Percentiles rank a stretch among this genome's conserved stretches.
phyloP scores from a whole-genome alignment of 805 yeast genomes.

The Alloascoidea hylecoeti region DNA sequence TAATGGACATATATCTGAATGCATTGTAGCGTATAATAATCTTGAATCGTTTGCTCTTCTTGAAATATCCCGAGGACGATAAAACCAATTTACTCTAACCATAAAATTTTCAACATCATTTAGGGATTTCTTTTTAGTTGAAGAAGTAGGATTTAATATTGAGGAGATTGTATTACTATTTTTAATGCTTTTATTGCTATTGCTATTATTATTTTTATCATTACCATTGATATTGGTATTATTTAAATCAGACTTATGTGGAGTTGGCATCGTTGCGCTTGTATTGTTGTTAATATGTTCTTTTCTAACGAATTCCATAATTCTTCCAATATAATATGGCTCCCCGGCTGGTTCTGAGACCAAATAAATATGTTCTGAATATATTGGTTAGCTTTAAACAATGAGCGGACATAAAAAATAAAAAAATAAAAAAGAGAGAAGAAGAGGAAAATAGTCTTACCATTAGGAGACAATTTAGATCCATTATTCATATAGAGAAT shows the following conservation, averaged over 20 bases:
- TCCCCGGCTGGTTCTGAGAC: conserved; percentile 89
- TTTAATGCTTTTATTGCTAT: too few relatives aligned
- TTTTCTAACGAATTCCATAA: conserved; percentile 53
- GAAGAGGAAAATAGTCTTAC: conserved; percentile 8
- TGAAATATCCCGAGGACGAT: conserved; percentile 76
- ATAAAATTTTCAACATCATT: conserved; percentile 35
- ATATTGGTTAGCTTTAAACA: too few relatives aligned
- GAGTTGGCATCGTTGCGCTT: background rate
- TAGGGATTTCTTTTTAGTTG: too few relatives aligned
- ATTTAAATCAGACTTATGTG: background rate
- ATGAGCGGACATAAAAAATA: conserved; percentile 2
- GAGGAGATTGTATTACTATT: too few relatives aligned
- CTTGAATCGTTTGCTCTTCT: conserved; percentile 58
- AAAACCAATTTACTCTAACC: conserved; percentile 81
- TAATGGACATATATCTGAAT: conserved; percentile 71
- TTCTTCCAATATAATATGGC: conserved; percentile 80
- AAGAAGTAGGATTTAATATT: too few relatives aligned
- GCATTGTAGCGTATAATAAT: conserved; percentile 70
- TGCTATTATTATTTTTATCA: too few relatives aligned
- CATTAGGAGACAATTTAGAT: conserved; percentile 13
- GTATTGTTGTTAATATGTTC: conserved; percentile 10
- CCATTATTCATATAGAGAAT: conserved; percentile 14
- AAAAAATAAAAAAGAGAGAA: background rate
- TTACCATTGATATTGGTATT: background rate
- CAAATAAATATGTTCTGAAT: conserved; percentile 57